These are phyloP conservation scores for Pseudoscleropodium purum DNA, from an alignment of 225 moss, liverwort and hornwort species.

Conservation along the genomic window DNA sequence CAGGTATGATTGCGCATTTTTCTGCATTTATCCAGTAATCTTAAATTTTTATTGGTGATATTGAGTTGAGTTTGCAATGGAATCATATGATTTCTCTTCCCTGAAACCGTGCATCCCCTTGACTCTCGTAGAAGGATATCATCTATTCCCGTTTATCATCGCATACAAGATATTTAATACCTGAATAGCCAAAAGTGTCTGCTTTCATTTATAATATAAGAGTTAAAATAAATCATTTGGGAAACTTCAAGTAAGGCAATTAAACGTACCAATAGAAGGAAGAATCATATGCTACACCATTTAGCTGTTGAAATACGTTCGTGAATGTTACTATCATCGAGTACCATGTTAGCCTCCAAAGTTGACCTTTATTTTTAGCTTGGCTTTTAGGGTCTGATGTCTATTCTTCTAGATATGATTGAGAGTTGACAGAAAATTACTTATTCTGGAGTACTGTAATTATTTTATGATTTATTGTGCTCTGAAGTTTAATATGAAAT, in stretches of 20 bases:
- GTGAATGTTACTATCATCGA: not conserved
- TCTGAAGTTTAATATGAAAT: not conserved
- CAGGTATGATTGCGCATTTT: conserved; percentile 26
- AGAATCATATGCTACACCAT: not conserved
- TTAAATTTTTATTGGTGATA: not conserved
- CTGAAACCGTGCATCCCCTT: not conserved
- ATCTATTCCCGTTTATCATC: not conserved
- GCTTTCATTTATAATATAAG: too few relatives aligned
- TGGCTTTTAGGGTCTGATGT: not conserved
- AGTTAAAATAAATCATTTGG: not conserved
- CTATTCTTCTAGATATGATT: not conserved
- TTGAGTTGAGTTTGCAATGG: not conserved
- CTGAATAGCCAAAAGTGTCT: not conserved
- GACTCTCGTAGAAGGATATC: not conserved
- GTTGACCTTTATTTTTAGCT: not conserved
- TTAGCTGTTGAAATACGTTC: not conserved
- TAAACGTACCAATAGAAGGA: not conserved
- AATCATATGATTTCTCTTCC: not conserved
- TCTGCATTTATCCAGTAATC: not conserved
- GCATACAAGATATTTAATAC: not conserved
- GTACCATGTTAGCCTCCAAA: not conserved
- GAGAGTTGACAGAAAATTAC: not conserved
- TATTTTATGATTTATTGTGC: not conserved
- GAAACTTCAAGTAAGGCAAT: not conserved
- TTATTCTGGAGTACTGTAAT: not conserved